Conservation (phyloP, 2,329 filamentous ascomycete species). For the Monilinia polystroma region DNA sequence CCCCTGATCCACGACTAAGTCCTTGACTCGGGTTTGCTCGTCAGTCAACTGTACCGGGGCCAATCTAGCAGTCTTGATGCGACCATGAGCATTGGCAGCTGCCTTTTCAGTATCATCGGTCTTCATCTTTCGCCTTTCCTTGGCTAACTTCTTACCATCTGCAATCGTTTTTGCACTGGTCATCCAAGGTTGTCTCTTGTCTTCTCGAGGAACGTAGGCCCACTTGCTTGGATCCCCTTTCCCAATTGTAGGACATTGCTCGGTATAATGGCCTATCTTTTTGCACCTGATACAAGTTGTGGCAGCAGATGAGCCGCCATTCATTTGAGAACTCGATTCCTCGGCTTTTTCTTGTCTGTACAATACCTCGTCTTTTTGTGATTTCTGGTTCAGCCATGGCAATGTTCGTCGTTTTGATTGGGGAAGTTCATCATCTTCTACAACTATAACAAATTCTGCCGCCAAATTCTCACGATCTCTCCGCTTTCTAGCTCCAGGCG, state of each 20-base stretch:
- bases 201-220: conserved; percentile 43
- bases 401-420: conserved; percentile 43
- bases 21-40: conserved; percentile 81
- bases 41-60: conserved; percentile 59
- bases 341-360: conserved; percentile 29
- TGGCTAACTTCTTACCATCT: conserved; percentile 75
- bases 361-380: conserved; percentile 37
- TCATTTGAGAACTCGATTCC: conserved; percentile 24
- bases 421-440: conserved; percentile 24
- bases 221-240: conserved; percentile 27
- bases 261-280: conserved; percentile 27
- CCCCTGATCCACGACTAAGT: conserved; percentile 74
- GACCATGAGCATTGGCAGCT: conserved; percentile 46
- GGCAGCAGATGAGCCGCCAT: conserved; percentile 25
- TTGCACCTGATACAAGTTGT: conserved; percentile 31
- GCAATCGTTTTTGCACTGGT: conserved; percentile 72
- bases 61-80: conserved; percentile 43
- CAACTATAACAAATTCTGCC: conserved; percentile 13
- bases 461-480: conserved; percentile 25
- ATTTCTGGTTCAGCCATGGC: conserved; percentile 38
- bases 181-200: conserved; percentile 61
- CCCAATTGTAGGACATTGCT: conserved; percentile 27
- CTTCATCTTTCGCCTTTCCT: conserved; percentile 55
- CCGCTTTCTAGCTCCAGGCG: conserved; percentile 28
- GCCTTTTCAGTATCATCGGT: conserved; percentile 46